Evolutionary conservation across 2,329 filamentous ascomycete species (phyloP).

Genomic region (Didymella arachidicola): DNA sequence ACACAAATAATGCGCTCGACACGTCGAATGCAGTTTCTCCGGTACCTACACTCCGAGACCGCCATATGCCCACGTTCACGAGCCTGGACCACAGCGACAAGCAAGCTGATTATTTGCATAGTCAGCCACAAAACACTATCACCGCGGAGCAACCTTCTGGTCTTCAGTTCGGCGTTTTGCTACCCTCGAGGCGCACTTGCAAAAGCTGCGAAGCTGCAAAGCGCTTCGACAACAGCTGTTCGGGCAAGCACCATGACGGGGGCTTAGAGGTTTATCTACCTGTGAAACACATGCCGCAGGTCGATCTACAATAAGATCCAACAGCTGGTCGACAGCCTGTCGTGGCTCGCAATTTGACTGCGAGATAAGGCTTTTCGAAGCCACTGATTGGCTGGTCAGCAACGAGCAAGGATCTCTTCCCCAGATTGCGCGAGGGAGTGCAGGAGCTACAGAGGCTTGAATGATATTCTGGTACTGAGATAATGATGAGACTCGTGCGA

Average conservation of each 20-base stretch:
- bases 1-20: neutral
- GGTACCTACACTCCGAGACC: constrained; percentile 23
- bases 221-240: neutral
- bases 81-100: constrained; percentile 9
- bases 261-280: constrained; percentile 6
- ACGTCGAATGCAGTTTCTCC: constrained; percentile 19
- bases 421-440: constrained; percentile 2
- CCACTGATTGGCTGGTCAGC: constrained; percentile 27
- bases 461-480: constrained; percentile 4
- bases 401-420: constrained; percentile 19
- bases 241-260: constrained; percentile 19
- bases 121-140: constrained; percentile 12
- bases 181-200: neutral
- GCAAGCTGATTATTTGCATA: neutral
- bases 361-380: constrained; percentile 53
- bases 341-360: constrained; percentile 15
- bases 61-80: constrained; percentile 21
- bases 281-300: neutral
- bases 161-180: neutral
- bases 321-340: neutral
- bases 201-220: neutral
- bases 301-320: neutral
- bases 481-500: constrained; percentile 6
- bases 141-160: constrained; percentile 5
- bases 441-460: neutral